Conservation (phyloP, 2,329 filamentous ascomycete genomes). For the Lachnellula occidentalis region DNA sequence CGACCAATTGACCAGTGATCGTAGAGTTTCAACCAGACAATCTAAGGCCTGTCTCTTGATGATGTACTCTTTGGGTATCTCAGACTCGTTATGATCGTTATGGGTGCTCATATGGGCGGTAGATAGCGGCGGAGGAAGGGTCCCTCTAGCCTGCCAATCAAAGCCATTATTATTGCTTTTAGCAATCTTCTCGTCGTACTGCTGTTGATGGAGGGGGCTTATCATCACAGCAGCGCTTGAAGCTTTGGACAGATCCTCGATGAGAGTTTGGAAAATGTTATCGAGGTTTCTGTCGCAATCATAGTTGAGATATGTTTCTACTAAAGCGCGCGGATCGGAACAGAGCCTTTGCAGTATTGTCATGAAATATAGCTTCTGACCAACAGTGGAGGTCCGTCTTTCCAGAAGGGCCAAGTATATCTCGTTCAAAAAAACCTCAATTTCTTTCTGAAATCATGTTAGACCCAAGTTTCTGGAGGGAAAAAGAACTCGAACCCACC, state of each 20-base stretch:
- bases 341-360: constrained; percentile 78
- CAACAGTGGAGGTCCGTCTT: constrained; percentile 75
- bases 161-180: constrained; percentile 45
- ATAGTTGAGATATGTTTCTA: constrained; percentile 96
- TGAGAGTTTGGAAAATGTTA: constrained; percentile 93
- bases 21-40: constrained; percentile 78
- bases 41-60: constrained; percentile 88
- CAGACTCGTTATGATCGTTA: constrained; percentile 55
- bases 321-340: constrained; percentile 78
- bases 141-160: constrained; percentile 85
- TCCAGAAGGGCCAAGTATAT: constrained; percentile 92
- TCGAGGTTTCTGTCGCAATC: constrained; percentile 94
- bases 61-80: constrained; percentile 81
- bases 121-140: constrained; percentile 79
- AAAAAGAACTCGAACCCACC: constrained; percentile 41
- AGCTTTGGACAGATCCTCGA: constrained; percentile 88
- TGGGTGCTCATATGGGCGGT: constrained; percentile 36
- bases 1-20: constrained; percentile 91
- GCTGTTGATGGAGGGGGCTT: constrained; percentile 72
- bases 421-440: constrained; percentile 96
- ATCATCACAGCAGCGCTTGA: constrained; percentile 74
- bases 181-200: constrained; percentile 73
- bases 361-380: constrained; percentile 91
- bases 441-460: constrained; percentile 65
- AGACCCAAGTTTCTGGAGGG: not conserved